Base-by-base conservation (phyloP, 192 early-diverging fungal species). In the Allomyces javanicus region DNA sequence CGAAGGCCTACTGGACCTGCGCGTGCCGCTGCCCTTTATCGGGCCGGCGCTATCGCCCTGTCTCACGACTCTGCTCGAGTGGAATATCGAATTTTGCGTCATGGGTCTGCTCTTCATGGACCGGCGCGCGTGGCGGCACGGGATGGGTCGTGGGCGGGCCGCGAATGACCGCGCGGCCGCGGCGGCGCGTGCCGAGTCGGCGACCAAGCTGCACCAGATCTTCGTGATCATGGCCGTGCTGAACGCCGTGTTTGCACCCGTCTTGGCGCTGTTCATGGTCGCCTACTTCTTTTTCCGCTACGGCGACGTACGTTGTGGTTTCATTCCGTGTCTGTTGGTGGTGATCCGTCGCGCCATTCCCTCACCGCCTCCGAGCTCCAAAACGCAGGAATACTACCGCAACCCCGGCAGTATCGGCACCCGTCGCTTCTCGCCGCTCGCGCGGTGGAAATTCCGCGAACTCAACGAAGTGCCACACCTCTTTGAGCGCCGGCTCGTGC, bases 381-480 rank as follows among this genome's bases (percentile, higher is more conserved):
- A 67, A 65, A 64, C 75, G 67, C 73, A 89, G 87, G 86, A 86
- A 67, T 85, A 80, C 68, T 75, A 86, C 68, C 82, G 82, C 68
- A 90, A 94, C 66, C 96, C 96, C 0, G 81, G 87, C 24, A 77
- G 83, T 24, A 74, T 97, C 44, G 83, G 81, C 11, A 86, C 87
- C 22, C 84, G 97, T 43, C 77, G 80, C 10, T 99, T 92, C 66
- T 85, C 92, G 0, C 86, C 86, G 10, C 81, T 89, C 64, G 95
- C 95, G 4, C 77, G 80, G 26, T 97, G 90, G 92, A 90, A 89
- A 72, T 89, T 97, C 67, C 85, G 95, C 64, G 93, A 96, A 76
- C 97, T 97, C 70, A 97, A 99, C 74, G 97, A 99, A 72, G 78
- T 97, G 22, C 91, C 94, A 0, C 93, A 99, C 72, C 67, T 88